phyloP scores from a whole-genome alignment of 2,329 filamentous ascomycete species.

The Verticillium nubilum region DNA sequence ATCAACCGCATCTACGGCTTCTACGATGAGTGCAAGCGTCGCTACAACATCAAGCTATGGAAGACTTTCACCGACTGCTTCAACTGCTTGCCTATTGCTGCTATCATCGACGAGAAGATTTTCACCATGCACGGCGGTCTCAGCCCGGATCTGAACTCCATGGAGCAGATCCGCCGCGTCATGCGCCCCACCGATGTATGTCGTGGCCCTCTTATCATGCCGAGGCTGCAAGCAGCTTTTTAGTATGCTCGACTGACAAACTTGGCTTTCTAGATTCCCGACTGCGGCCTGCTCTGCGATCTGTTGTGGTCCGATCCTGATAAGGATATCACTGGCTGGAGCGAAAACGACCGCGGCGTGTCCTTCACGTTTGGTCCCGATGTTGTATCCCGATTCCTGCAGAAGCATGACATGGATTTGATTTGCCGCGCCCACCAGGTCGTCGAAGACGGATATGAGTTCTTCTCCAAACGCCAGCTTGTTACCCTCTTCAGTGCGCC shows the following conservation, averaged over 20 bases:
- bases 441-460: constrained; percentile 98
- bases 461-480: constrained; percentile 97
- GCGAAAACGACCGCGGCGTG: constrained; percentile 96
- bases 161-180: constrained; percentile 98
- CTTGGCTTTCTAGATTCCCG: constrained; percentile 69
- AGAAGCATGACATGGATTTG: constrained; percentile 99
- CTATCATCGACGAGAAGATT: constrained; percentile 99
- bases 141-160: constrained; percentile 95
- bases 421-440: constrained; percentile 99
- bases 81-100: constrained; percentile 96
- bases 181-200: constrained; percentile 98
- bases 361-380: constrained; percentile 98
- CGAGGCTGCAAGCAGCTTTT: not conserved
- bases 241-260: not conserved
- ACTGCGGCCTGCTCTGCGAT: constrained; percentile 96
- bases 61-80: constrained; percentile 99
- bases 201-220: constrained; percentile 19
- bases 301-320: constrained; percentile 98
- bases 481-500: constrained; percentile 97
- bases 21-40: constrained; percentile 98
- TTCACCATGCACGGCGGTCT: constrained; percentile 99
- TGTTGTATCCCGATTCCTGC: constrained; percentile 92
- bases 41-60: constrained; percentile 99
- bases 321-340: constrained; percentile 99
- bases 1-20: constrained; percentile 99